Evolutionary conservation across 1,284 basidiomycete genomes (phyloP), one percentile per base, ranked within the genome.

Genomic region (Wolfiporia cocos): DNA sequence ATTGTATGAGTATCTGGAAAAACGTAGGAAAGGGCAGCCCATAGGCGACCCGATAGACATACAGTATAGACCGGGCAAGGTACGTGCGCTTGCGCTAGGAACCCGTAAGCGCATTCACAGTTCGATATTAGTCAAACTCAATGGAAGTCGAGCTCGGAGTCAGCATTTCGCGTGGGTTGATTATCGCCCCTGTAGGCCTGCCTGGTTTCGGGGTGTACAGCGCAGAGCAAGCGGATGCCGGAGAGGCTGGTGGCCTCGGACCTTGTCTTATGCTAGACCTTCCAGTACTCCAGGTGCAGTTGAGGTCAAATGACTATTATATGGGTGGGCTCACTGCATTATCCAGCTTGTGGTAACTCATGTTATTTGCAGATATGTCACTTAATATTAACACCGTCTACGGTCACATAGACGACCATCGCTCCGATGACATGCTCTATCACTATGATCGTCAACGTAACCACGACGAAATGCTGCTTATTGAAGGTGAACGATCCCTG

Each of bases 291-390:
- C 84, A 91, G 50, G 59, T 93, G 20, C 75, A 84, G 41, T 69
- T 96, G 18, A 74, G 89, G 39, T 69, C 85, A 39, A 85, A 92
- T 52, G 90, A 93, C 53, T 83, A 80, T 58, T 88, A 78, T 52
- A 92, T 95, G 89, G 91, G 90, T 90, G 59, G 44, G 73, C 10
- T 22, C 3, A 6, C 11, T 20, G n/a, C 11, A 17, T n/a, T 7
- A 7, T 7, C 19, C 12, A 15, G n/a, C 4, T 14, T 14, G 15
- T n/a, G 5, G 11, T 28, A 17, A 28, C n/a, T 57, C 12, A 24
- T 7, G 20, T 53, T 15, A 44, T 39, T 42, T 17, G 44, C 33
- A 90, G 92, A 95, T 47, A 76, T 93, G 74, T 80, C 83, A 0
- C 58, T 92, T 30, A 90, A 93, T 51, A 55, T 79, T 6, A 74